These are phyloP conservation scores for Gossypium arboreum DNA, from an alignment of 345 rosid genomes.

Conservation along the genomic window DNA sequence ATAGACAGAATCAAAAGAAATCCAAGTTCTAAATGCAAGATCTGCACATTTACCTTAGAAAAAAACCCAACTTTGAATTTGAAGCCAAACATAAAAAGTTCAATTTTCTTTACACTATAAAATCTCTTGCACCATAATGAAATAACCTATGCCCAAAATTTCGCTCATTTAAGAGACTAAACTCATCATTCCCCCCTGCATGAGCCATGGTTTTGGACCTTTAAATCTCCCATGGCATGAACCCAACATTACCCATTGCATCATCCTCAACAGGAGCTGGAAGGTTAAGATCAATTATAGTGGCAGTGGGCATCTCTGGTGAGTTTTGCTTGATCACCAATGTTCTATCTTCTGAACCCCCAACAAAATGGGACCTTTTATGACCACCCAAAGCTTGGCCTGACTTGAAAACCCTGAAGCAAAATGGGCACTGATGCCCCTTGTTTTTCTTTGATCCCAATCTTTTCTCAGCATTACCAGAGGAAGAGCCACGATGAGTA, in stretches of 20 bases:
- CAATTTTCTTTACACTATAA: constrained; percentile 37
- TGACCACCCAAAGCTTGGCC: constrained; percentile 97
- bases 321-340: constrained; percentile 48
- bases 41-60: constrained; percentile 24
- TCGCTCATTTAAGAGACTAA: not conserved
- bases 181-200: not conserved
- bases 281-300: constrained; percentile 78
- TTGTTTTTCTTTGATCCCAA: constrained; percentile 43
- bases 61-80: constrained; percentile 26
- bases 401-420: constrained; percentile 77
- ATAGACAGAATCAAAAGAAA: constrained; percentile 1
- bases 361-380: constrained; percentile 92
- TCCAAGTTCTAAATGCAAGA: constrained; percentile 8
- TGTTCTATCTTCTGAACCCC: constrained; percentile 50
- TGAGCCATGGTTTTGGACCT: constrained; percentile 6
- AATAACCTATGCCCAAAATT: constrained; percentile 18
- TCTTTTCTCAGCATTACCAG: constrained; percentile 32
- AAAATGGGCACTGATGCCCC: constrained; percentile 85
- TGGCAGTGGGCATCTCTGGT: constrained; percentile 34
- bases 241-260: constrained; percentile 27
- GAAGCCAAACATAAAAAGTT: constrained; percentile 25
- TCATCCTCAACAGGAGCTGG: constrained; percentile 72
- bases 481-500: constrained; percentile 15
- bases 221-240: constrained; percentile 31
- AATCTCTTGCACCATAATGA: constrained; percentile 22